Conservation (phyloP, 169 alveolate genomes). For the Cryptosporidium bovis region DNA sequence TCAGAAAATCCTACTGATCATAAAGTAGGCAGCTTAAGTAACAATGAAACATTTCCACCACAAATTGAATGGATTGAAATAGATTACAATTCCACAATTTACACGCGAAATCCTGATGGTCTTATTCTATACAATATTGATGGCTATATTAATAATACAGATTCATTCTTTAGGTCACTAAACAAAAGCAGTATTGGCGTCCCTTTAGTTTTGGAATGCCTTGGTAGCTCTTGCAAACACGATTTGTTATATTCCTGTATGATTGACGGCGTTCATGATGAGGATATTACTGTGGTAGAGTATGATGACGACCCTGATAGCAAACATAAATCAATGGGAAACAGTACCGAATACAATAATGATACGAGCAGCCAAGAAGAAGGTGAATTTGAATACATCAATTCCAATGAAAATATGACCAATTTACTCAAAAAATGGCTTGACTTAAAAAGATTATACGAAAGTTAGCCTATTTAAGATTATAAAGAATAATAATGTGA, state of each 20-base stretch:
- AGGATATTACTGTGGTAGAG: slow-evolving; percentile 50
- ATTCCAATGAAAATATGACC: not conserved
- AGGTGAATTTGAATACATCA: slow-evolving; percentile 6
- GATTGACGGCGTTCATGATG: slow-evolving; percentile 14
- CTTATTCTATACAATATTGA: not conserved
- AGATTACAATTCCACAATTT: not conserved
- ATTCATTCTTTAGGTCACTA: not conserved
- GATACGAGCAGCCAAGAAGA: not conserved
- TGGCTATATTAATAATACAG: slow-evolving; percentile 11
- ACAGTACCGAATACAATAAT: not conserved
- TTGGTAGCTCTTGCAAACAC: not conserved
- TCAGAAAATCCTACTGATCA: not conserved
- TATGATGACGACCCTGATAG: slow-evolving; percentile 12
- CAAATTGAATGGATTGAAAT: slow-evolving; percentile 57
- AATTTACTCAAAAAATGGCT: slow-evolving; percentile 17
- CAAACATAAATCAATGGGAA: not conserved
- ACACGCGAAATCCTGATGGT: not conserved
- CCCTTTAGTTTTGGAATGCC: not conserved
- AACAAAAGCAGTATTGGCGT: not conserved
- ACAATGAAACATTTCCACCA: not conserved
- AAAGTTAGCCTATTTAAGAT: not conserved
- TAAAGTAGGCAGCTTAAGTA: not conserved
- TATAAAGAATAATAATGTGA: no score
- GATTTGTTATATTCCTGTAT: slow-evolving; percentile 18
- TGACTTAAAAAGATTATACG: slow-evolving; percentile 10